Evolutionary conservation across 129 eudicot genomes (phyloP), one percentile per base, ranked within the genome.

Genomic region (Logfia minima): DNA sequence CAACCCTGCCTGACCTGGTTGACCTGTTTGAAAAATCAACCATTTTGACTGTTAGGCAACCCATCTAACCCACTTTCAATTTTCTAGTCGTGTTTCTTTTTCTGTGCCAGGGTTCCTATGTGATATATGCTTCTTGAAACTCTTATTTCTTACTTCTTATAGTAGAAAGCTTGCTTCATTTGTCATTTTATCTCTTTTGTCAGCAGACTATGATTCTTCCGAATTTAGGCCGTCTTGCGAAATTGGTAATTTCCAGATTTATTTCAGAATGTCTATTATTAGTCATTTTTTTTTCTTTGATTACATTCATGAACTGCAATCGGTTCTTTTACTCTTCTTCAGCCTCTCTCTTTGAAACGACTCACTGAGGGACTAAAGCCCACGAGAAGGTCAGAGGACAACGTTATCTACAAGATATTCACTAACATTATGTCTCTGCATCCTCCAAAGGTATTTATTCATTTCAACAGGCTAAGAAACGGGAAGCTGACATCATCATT

Each of bases 191-290:
- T 74, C 56, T 74, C 35, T 85, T 70, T 48, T 83, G 80, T 71
- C 34, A 32, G 74, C 97, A 92, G 99, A 89, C 97, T 71, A 91
- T 89, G 97, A 82, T 92, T 68, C 95, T 95, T 60, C 99, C 99
- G 19, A 95, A 84, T 86, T 79, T 92, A 84, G 92, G 96, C 21
- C 99, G 97, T 68, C 85, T 95, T 63, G 97, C 96, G 23, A 95
- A 95, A 76, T 71, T 95, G 99, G 97, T 95, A 95, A 87, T 63
- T 45, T 67, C 75, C 78, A 56, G 32, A 68, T 34, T 65, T 17
- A 7, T 18, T 24, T 23, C 26, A 23, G 63, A 71, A 14, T 41
- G 56, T 28, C 23, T 9, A 3, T 45, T 69, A 35, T 23, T 16
- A 18, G 63, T 74, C 6, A 19, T 28, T 58, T 19, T 52, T 48